Conservation (phyloP, 208 protist species). For the Angomonas deanei region DNA sequence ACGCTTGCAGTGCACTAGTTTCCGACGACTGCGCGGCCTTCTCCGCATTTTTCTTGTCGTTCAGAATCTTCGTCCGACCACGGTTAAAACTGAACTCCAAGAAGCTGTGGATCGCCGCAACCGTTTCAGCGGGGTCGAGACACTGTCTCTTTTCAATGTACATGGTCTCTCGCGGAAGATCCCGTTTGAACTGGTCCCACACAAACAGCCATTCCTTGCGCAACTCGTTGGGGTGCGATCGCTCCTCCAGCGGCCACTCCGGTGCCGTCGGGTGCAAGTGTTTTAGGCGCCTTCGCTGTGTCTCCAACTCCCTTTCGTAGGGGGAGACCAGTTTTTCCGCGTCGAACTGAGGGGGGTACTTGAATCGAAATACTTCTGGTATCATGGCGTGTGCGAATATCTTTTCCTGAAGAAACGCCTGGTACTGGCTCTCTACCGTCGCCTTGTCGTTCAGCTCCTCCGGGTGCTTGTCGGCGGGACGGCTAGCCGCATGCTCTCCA, state of each 20-base stretch:
- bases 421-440: constrained; percentile 11
- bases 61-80: constrained; percentile 9
- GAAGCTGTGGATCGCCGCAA: constrained; percentile 47
- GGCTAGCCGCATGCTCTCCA: neutral
- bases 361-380: constrained; percentile 30
- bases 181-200: constrained; percentile 51
- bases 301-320: constrained; percentile 11
- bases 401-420: constrained; percentile 21
- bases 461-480: neutral
- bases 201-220: constrained; percentile 39
- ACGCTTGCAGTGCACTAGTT: neutral
- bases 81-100: constrained; percentile 45
- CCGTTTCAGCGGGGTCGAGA: constrained; percentile 26
- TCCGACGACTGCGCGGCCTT: constrained; percentile 4
- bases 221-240: neutral
- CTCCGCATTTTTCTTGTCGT: constrained; percentile 13
- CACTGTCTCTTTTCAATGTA: constrained; percentile 34
- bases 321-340: constrained; percentile 1
- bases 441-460: neutral
- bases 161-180: constrained; percentile 43
- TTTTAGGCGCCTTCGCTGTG: constrained; percentile 9
- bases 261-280: neutral
- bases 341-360: constrained; percentile 17
- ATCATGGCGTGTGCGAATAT: constrained; percentile 11
- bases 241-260: neutral